Conservation (phyloP, 345 rosid genomes). For the Boechera stricta region DNA sequence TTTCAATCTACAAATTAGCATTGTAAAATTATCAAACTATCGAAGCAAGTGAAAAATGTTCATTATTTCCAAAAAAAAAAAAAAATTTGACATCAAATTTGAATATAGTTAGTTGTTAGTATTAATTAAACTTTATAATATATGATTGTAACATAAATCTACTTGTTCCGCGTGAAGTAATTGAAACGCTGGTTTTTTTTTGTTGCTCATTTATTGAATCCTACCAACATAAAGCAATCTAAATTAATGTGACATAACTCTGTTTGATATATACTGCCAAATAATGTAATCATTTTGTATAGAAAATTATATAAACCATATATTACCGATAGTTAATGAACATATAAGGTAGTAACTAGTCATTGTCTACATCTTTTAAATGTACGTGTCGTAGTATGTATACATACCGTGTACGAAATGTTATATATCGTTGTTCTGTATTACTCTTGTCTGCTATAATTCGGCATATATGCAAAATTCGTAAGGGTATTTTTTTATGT, state of each 20-base stretch:
- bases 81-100: neutral
- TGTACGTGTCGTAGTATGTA: neutral
- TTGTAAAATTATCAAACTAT: neutral
- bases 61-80: neutral
- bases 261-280: conserved; percentile 4
- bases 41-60: neutral
- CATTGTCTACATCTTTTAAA: neutral
- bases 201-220: conserved; percentile 28
- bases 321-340: neutral
- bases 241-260: conserved; percentile 7
- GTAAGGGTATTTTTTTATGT: too few relatives aligned
- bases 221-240: conserved; percentile 36
- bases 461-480: too few relatives aligned
- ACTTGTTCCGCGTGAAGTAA: conserved; percentile 27
- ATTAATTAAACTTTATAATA: conserved; percentile 2
- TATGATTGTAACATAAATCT: conserved; percentile 30
- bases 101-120: conserved; percentile 2
- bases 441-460: too few relatives aligned
- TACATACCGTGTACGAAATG: neutral
- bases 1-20: conserved; percentile 1
- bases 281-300: neutral
- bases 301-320: too few relatives aligned
- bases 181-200: conserved; percentile 29
- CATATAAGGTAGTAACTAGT: neutral
- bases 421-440: too few relatives aligned